Conservation (phyloP, 2,329 filamentous ascomycete genomes). For the Penicillium palitans region DNA sequence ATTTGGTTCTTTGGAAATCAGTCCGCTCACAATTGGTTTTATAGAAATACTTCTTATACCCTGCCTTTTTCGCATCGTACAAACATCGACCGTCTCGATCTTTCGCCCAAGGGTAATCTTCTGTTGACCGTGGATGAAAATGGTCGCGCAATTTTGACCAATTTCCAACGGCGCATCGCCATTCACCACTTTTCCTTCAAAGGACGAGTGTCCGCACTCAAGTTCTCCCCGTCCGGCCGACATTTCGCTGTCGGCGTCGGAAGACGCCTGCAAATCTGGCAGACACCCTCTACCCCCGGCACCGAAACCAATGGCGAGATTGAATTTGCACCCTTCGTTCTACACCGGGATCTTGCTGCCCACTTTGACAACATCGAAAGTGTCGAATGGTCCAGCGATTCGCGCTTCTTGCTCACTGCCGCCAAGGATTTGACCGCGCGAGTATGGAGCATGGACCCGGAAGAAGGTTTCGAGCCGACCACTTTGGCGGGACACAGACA, state of each 20-base stretch:
- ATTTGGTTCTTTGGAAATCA: constrained; percentile 1
- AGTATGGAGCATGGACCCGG: constrained; percentile 89
- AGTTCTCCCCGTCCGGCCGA: constrained; percentile 86
- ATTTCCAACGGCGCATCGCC: constrained; percentile 78
- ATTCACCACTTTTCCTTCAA: constrained; percentile 97
- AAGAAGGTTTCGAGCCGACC: constrained; percentile 86
- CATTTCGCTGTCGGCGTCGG: constrained; percentile 89
- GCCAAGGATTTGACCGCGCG: constrained; percentile 89
- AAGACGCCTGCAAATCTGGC: constrained; percentile 90
- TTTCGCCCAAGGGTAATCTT: constrained; percentile 87
- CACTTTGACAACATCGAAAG: constrained; percentile 85
- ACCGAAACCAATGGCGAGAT: constrained; percentile 75
- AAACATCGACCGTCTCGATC: constrained; percentile 84
- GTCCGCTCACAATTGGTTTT: background rate
- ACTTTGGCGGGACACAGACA: constrained; percentile 89
- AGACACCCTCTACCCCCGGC: constrained; percentile 86
- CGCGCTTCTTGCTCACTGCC: constrained; percentile 87
- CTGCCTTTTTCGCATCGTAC: constrained; percentile 80
- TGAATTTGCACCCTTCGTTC: constrained; percentile 92
- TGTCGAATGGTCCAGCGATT: constrained; percentile 95
- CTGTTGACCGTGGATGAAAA: constrained; percentile 92
- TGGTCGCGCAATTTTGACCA: constrained; percentile 89
- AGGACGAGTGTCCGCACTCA: constrained; percentile 74
- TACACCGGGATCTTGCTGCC: constrained; percentile 79
- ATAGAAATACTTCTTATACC: constrained; percentile 51